Base-by-base conservation (phyloP, 257 asterid genomes). In the Solanum peruvianum region DNA sequence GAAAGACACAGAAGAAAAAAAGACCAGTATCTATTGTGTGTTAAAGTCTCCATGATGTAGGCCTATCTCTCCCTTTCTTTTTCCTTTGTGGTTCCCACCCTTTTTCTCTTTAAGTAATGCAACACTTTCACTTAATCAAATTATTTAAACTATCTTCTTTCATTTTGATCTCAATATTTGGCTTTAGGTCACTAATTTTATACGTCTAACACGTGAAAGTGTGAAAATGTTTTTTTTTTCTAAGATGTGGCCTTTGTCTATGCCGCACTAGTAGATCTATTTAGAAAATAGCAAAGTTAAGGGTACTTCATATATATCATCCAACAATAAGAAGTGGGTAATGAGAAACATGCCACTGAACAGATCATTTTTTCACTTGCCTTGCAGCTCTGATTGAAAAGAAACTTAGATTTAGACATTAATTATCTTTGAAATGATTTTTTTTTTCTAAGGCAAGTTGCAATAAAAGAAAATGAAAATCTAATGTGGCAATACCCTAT, bases 81-180 rank as follows among this genome's bases (percentile, higher is more conserved):
- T 84, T 66, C 87, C 58, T 89, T 88, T 93, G 91, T 97, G 97
- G 91, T 85, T 85, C 93, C 95, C 93, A 91, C 90, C 92, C 91
- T 90, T 88, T 88, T 92, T 88, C 91, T 92, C 91, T 91, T 89
- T 90, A 89, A 86, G 67, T 87, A 89, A 87, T 87, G 89, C 88
- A 88, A 83, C 91, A 90, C 93, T 80, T 78, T 45, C 84, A 47
- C 66, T 45, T 80, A 29, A 86, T 87, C 90, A 93, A 90, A 83
- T 89, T 90, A 86, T 88, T 92, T 92, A 90, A 88, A 91, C 91
- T 89, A 90, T 89, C 94, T 86, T 89, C 89, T 87, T 80, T 86
- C 49, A 37, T 42, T 31, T 87, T 84, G 85, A 80, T 83, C 81
- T 31, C 11, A 42, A 9, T 56, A 78, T 78, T 47, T 78, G 25